Evolutionary conservation across 2,329 filamentous ascomycete genomes (phyloP), one percentile per base, ranked within the genome.

Genomic region (Trichoderma sp.): DNA sequence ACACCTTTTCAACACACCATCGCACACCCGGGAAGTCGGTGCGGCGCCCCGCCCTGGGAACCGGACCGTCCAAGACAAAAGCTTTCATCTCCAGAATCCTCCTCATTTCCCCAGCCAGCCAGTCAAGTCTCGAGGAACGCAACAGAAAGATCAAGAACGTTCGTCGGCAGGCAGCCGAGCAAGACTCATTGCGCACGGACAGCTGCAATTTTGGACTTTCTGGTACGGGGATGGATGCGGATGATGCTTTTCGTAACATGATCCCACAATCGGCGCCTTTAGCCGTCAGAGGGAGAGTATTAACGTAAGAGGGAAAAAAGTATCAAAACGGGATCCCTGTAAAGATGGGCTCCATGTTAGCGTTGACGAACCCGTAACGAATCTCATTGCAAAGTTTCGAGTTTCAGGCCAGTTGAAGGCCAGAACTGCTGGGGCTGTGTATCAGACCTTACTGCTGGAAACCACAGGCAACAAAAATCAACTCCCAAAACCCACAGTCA

Each of bases 21-120:
- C 40, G 7, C 53, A 37, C 55, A 35, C 63, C 53, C 37, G 29
- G 63, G n/a, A 37, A 66, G 63, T 66, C 37, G 53, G 55, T 49
- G 47, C 52, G 27, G 40, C 29, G 55, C 27, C 24, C 62, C 53
- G 53, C 52, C 24, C 21, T 49, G 27, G 24, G 19, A 31, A 19
- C 29, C 24, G 24, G 33, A 24, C 21, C 47, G 8, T 14, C 33
- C 11, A 35, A 53, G 13, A 29, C 31, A 56, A 43, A 43, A 40
- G 19, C 19, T 7, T 7, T 3, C 16, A 43, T 19, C 13, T 53
- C 37, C 11, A 27, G 40, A 56, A 56, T 35, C 61, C 55, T 31
- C 35, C 37, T 62, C 29, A 64, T 64, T 52, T 24, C 49, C 31
- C 49, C 61, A 19, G 16, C 19, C 40, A 43, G 19, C 40, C 40